phyloP scores from a whole-genome alignment of 768 basidiomycete genomes.

The Tricholoma flavovirens region DNA sequence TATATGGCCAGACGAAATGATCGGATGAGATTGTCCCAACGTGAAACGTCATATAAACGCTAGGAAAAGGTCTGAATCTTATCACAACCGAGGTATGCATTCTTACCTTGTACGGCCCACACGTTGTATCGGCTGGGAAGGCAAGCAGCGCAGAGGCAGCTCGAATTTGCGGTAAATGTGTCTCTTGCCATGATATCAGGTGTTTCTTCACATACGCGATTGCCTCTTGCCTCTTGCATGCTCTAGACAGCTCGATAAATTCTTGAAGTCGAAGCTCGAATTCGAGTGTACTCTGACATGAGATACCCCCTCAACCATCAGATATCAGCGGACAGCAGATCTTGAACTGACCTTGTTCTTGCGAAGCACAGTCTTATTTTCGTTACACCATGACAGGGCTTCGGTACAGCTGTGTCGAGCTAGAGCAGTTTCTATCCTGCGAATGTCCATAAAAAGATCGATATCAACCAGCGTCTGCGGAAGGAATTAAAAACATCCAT shows the following conservation, averaged over 20 bases:
- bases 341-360: conserved; percentile 69
- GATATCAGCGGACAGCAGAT: not conserved
- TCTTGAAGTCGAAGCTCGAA: conserved; percentile 95
- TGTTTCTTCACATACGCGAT: conserved; percentile 82
- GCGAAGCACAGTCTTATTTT: conserved; percentile 88
- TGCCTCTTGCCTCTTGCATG: conserved; percentile 61
- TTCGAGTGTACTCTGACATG: conserved; percentile 80
- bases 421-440: conserved; percentile 79
- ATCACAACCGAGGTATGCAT: not conserved
- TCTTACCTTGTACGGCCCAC: conserved; percentile 73
- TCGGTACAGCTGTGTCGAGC: conserved; percentile 73
- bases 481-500: not conserved
- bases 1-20: conserved; percentile 86
- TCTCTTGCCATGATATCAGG: conserved; percentile 75
- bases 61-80: conserved; percentile 23
- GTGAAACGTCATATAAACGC: conserved; percentile 76
- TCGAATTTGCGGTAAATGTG: conserved; percentile 71
- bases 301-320: not conserved
- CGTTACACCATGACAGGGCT: conserved; percentile 92
- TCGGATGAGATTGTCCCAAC: conserved; percentile 71
- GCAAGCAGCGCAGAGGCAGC: conserved; percentile 75
- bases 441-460: conserved; percentile 86
- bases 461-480: conserved; percentile 80
- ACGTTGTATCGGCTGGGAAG: conserved; percentile 63
- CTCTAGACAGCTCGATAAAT: conserved; percentile 86